These are phyloP conservation scores for Diaporthe helianthi DNA, from an alignment of 2,329 filamentous ascomycete species.

Conservation along the genomic window DNA sequence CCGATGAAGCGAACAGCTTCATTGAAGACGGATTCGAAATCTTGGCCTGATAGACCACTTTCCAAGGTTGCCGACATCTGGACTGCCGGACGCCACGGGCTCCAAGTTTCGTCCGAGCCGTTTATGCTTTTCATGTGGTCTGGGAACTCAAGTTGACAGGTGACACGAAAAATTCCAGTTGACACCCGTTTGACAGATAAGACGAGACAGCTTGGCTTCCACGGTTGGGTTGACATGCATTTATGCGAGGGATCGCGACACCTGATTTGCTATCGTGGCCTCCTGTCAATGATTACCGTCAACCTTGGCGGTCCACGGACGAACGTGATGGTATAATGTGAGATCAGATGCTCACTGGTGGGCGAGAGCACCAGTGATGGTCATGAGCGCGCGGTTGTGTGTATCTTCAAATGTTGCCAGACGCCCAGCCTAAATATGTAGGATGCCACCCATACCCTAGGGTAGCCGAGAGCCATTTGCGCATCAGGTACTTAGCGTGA, in stretches of 20 bases:
- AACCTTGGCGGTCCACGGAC: neutral
- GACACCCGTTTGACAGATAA: constrained; percentile 21
- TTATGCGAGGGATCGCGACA: neutral
- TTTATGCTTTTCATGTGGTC: neutral
- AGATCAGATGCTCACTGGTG: neutral
- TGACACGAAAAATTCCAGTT: neutral
- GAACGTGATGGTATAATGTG: neutral
- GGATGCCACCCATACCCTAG: no score
- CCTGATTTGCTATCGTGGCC: neutral
- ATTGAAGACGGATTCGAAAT: neutral
- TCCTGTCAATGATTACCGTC: no score
- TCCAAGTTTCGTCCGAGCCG: neutral
- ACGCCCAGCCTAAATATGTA: neutral
- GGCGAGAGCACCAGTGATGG: neutral
- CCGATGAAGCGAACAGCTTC: neutral
- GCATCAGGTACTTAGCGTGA: neutral
- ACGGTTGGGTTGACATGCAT: neutral
- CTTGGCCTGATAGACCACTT: neutral
- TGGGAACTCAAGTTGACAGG: constrained; percentile 13
- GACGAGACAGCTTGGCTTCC: constrained; percentile 23
- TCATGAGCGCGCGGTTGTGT: neutral
- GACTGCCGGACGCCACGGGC: neutral
- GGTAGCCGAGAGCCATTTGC: no score
- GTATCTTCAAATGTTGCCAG: no score
- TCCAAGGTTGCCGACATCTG: no score